Base-by-base conservation (phyloP, 768 basidiomycete species). In the Psilocybe sp. region DNA sequence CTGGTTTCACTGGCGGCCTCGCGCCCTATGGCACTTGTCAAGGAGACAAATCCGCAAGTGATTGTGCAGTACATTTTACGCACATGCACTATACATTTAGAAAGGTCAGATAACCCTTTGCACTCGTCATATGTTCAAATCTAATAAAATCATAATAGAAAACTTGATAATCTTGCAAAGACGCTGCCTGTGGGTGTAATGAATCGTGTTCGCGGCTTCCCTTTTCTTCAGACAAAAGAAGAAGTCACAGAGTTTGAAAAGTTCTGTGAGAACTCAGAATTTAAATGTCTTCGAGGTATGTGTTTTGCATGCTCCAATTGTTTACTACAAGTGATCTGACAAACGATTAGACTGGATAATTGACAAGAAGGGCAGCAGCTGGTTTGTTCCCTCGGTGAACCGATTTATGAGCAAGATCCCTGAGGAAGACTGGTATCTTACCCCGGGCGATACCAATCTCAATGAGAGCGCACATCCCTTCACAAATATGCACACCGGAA, bases 401-500 rank as follows among this genome's bases (percentile, higher is more conserved):
- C 9, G 31, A 2, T 45, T 45, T 16, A 39, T 49, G 47, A 49
- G 38, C 8, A 49, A 49, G 18, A 50, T 50, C 2, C 19, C 32
- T n/a, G 19, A 44, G 13, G 49, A 50, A 16, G 18, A 37, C n/a
- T 50, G 49, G 49, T 44, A 44, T 23, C 12, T 19, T 4, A 44
- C 40, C 3, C 49, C 49, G 3, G 40, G 34, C 0, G 12, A 44
- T 23, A 50, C 48, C 5, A 49, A 49, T 20, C 31, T 49, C 2
- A 49, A 49, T 36, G 40, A 49, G 39, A 49, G 48, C 33, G 48
- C 48, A 31, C 48, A 49, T 33, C 48, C 40, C 3, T 41, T 42
- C 38, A 49, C 48, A 5, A 50, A 50, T 28, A 42, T 40, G 43
- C 41, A 50, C 37, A 50, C 49, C 2, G 49, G 49, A 2, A 50